Evolutionary conservation across 2,329 filamentous ascomycete species (phyloP).

Genomic region (Lachnellula suecica): DNA sequence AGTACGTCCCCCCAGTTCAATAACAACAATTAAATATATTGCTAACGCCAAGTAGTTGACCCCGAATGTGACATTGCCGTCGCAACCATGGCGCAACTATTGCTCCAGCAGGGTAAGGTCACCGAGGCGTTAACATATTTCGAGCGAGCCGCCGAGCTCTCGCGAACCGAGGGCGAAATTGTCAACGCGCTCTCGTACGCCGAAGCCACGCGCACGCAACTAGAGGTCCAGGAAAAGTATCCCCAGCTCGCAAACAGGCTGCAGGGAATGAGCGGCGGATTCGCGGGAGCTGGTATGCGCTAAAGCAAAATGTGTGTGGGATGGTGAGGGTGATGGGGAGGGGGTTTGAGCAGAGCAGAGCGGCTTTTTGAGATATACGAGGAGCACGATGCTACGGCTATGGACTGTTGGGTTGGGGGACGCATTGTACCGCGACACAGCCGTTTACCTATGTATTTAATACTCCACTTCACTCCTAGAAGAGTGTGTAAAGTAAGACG

Average conservation of each 20-base stretch:
- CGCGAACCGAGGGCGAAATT: slow-evolving; percentile 91
- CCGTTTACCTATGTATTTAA: slow-evolving; percentile 27
- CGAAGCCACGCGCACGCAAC: slow-evolving; percentile 92
- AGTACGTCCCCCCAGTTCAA: slow-evolving; percentile 59
- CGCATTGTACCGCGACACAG: slow-evolving; percentile 6
- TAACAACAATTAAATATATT: neutral
- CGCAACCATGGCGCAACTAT: slow-evolving; percentile 95
- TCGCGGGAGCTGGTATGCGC: slow-evolving; percentile 25
- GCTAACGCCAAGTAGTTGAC: slow-evolving; percentile 63
- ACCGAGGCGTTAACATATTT: slow-evolving; percentile 95
- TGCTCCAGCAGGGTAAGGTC: slow-evolving; percentile 97
- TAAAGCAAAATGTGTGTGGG: slow-evolving; percentile 17
- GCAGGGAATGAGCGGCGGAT: slow-evolving; percentile 53
- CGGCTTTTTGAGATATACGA: slow-evolving; percentile 3
- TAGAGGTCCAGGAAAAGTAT: slow-evolving; percentile 88
- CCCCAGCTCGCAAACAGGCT: slow-evolving; percentile 75
- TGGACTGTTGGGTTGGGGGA: neutral
- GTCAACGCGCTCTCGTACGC: slow-evolving; percentile 96
- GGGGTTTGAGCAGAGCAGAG: neutral
- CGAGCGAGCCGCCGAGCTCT: slow-evolving; percentile 91
- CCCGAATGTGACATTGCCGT: slow-evolving; percentile 98
- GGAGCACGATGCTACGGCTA: slow-evolving; percentile 1
- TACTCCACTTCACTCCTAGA: slow-evolving; percentile 30
- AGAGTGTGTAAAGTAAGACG: slow-evolving; percentile 31
- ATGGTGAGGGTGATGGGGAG: neutral